Evolutionary conservation across 345 rosid genomes (phyloP).

Genomic region (Raphanus raphanistrum): DNA sequence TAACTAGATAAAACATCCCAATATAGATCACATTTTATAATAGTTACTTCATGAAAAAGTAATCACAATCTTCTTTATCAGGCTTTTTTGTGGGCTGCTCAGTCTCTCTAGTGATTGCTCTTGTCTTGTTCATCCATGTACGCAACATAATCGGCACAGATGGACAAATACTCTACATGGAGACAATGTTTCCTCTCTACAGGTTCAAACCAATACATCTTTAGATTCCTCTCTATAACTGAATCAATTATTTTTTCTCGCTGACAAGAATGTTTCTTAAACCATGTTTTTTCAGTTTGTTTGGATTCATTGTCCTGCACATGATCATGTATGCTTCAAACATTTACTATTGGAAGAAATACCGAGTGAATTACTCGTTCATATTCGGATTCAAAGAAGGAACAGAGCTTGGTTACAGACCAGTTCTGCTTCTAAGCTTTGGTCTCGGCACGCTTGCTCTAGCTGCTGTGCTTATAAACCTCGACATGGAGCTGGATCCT

Average conservation of each 20-base stretch:
- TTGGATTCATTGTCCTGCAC: constrained; percentile 51
- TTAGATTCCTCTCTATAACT: neutral
- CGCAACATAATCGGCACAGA: constrained; percentile 33
- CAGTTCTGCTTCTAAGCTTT: constrained; percentile 45
- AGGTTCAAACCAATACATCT: neutral
- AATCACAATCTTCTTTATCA: constrained; percentile 25
- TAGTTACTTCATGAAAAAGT: neutral
- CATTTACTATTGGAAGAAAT: constrained; percentile 48
- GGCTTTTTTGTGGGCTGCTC: constrained; percentile 67
- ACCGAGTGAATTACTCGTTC: constrained; percentile 49
- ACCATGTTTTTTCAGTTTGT: constrained; percentile 43
- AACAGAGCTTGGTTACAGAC: constrained; percentile 35
- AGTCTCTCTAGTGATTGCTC: constrained; percentile 49
- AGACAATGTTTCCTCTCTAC: constrained; percentile 55
- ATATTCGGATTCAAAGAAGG: constrained; percentile 58
- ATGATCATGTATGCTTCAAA: constrained; percentile 52
- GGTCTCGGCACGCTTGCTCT: constrained; percentile 48
- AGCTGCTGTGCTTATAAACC: constrained; percentile 40
- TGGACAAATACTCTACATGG: constrained; percentile 50
- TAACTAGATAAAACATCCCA: constrained; percentile 18
- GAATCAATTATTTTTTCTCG: neutral
- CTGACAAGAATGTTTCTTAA: constrained; percentile 14
- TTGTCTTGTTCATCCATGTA: constrained; percentile 40
- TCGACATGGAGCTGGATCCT: constrained; percentile 62
- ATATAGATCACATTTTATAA: neutral